Conservation (phyloP, 495 filamentous ascomycete species). For the Oidiodendron maius region DNA sequence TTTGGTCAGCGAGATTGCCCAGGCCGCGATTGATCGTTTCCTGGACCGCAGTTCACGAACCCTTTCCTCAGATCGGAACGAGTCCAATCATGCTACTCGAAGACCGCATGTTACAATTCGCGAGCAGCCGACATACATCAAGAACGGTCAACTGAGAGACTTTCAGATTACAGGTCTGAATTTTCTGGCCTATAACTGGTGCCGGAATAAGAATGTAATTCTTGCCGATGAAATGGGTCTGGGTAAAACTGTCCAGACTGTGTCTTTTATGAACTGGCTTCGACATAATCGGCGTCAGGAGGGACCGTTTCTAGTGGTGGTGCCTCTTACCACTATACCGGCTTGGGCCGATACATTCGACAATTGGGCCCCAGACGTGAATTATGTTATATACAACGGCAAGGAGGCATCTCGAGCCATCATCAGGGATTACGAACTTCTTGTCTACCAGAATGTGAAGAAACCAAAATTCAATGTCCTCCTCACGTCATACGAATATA, state of each 20-base stretch:
- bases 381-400: constrained; percentile 95
- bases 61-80: constrained; percentile 67
- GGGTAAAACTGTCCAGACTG: constrained; percentile 96
- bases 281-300: constrained; percentile 86
- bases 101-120: constrained; percentile 61
- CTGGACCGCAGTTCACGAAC: constrained; percentile 71
- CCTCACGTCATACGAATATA: constrained; percentile 94
- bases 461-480: constrained; percentile 92
- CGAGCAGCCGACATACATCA: constrained; percentile 79
- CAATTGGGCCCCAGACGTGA: constrained; percentile 90
- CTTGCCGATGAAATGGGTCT: constrained; percentile 98
- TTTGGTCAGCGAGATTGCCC: constrained; percentile 68
- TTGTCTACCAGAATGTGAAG: constrained; percentile 74
- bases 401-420: constrained; percentile 73
- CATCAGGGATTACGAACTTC: constrained; percentile 82
- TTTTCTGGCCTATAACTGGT: constrained; percentile 94
- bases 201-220: constrained; percentile 84
- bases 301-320: constrained; percentile 92
- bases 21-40: constrained; percentile 85
- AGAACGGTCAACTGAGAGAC: constrained; percentile 78
- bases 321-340: constrained; percentile 91
- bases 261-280: constrained; percentile 95
- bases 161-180: constrained; percentile 94
- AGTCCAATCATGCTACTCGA: constrained; percentile 70
- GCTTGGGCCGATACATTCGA: constrained; percentile 98